Percentiles rank a stretch among this genome's conserved stretches.
Conservation (phyloP, 805 yeast species). For the Saccharomycopsis vini region DNA sequence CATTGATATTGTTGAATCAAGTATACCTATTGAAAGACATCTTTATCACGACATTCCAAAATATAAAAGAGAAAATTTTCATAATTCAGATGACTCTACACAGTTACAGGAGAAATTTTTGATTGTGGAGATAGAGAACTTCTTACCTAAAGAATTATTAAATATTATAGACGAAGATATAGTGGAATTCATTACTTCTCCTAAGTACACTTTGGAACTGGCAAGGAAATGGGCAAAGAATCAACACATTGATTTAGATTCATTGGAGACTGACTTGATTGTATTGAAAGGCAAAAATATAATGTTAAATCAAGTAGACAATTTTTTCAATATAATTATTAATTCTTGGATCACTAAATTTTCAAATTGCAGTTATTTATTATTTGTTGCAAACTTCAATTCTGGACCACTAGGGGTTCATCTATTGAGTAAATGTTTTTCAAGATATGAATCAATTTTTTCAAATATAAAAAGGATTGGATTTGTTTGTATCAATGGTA, state of each 20-base stretch:
- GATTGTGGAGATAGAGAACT: constrained; percentile 12
- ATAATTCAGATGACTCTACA: not conserved
- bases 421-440: constrained; percentile 61
- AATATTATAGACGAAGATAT: not conserved
- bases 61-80: not conserved
- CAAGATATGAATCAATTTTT: constrained; percentile 36
- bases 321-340: constrained; percentile 57
- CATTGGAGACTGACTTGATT: constrained; percentile 65
- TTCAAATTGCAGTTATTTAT: constrained; percentile 37
- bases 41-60: constrained; percentile 10
- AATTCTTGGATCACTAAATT: constrained; percentile 28
- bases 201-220: not conserved
- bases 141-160: constrained; percentile 7
- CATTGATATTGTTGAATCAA: not conserved
- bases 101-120: constrained; percentile 2
- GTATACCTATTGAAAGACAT: constrained; percentile 18
- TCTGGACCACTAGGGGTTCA: constrained; percentile 88
- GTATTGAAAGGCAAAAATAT: constrained; percentile 92
- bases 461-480: constrained; percentile 43
- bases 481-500: constrained; percentile 88
- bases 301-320: constrained; percentile 74
- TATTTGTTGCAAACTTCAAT: constrained; percentile 86
- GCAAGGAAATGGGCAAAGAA: not conserved
- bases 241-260: not conserved
- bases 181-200: not conserved